Base-by-base conservation (phyloP, 306 rosid species). In the Astragalus glycyphyllos region DNA sequence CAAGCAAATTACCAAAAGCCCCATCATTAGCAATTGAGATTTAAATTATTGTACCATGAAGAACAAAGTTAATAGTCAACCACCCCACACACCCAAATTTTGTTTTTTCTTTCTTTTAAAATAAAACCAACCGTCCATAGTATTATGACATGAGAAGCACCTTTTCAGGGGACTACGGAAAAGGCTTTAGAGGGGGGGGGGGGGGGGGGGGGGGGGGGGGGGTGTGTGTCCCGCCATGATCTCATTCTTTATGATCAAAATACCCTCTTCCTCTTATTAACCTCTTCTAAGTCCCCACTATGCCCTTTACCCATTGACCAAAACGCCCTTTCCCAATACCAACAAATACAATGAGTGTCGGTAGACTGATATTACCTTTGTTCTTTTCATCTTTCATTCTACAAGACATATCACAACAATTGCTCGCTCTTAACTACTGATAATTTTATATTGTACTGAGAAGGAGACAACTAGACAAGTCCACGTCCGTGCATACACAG, bases 331-430 rank as follows among this genome's bases (percentile, higher is more conserved):
- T 26, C 62, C 69, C 69, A 5, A 59, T 26, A 34, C 64, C 3
- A 72, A 81, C 65, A n/a, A n/a, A n/a, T n/a, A n/a, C n/a, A 88
- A 20, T 49, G n/a, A 64, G 81, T 84, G 97, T 91, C 97, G 97
- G 97, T 85, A 78, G 81, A 67, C 87, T 81, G 85, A 84, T 86
- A 84, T 23, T 72, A 58, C 79, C 41, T 23, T 58, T 77, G 74
- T 46, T 61, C 29, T 23, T 20, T 65, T 75, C 62, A 67, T 63
- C 31, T 75, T 51, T 20, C 2, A 14, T 29, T 42, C 70, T 15
- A 48, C 57, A 64, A 6, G 58, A 58, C 77, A 32, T 45, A 51
- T n/a, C 63, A 16, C 56, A 71, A 73, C 57, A 60, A 71, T 46
- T 68, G 71, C 68, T 67, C 44, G 73, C 73, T 77, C 73, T 77